Base-by-base conservation (phyloP, 2,329 filamentous ascomycete genomes). In the Sarocladiaceae sp. region DNA sequence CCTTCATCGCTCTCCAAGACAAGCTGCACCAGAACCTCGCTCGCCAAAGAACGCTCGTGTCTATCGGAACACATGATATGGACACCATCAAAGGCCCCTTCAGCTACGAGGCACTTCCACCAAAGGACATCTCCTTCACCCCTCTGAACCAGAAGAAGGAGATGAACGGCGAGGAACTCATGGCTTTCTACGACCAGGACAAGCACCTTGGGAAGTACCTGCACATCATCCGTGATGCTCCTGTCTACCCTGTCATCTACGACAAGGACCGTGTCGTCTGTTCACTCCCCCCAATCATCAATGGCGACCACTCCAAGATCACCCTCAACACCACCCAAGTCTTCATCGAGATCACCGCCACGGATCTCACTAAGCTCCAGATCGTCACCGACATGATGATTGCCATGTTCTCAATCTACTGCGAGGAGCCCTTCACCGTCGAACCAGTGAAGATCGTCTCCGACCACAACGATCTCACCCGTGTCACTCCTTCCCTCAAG, bases 11-110 rank as follows among this genome's bases (percentile, higher is more conserved):
- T 46, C 77, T 98, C 39, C 93, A 98, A 70, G 94, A 98, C 70
- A 98, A 98, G 72, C 79, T 98, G 39, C 93, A 98, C 70, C 85
- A 91, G 63, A 98, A 98, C 61, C 72, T 98, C 53, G 94, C 93
- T 40, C 82, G 93, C 50, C 87, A 97, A 66, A 76, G 93, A 57
- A 96, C 91, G 1, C 70, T 98, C 37, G 91, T 96, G n/a, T 86
- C 91, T 18, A 96, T 98, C 60, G 93, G 93, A 55, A 98, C 93
- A 3, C 93, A 98, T 66, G 91, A 98, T 62, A 73, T 97, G 51
- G 90, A 97, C 61, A 96, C 88, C 15, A 73, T 98, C 55, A 73
- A 95, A 65, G 93, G 90, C 0, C 93, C 93, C 37, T 98, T 98
- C 77, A 90, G 88, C 46, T 98, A 98, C 61, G 91, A 97, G 67